Percentiles rank a stretch among this genome's conserved stretches.
phyloP scores from a whole-genome alignment of 129 eudicot genomes.

The Erigeron canadensis region DNA sequence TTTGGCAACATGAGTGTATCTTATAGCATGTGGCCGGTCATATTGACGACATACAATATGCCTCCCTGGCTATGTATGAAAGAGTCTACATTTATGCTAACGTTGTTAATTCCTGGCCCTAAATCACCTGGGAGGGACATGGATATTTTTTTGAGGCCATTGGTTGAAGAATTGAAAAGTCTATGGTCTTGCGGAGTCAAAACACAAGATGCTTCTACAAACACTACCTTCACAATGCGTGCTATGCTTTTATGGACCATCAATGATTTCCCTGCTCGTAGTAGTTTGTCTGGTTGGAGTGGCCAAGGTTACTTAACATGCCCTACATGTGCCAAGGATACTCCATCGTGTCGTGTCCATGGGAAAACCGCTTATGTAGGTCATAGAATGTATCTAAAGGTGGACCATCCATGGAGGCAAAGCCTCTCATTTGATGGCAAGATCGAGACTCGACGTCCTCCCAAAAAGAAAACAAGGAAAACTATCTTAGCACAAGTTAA shows the following conservation, averaged over 20 bases:
- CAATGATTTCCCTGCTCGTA: background rate
- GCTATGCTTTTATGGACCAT: background rate
- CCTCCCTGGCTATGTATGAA: slow-evolving; percentile 19
- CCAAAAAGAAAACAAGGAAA: background rate
- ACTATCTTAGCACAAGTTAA: background rate
- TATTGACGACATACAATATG: slow-evolving; percentile 12
- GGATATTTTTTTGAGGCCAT: background rate
- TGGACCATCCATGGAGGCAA: background rate
- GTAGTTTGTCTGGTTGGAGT: background rate
- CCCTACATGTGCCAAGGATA: background rate
- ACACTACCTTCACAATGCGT: background rate
- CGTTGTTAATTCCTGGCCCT: slow-evolving; percentile 26
- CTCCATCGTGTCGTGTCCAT: background rate
- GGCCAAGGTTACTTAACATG: slow-evolving; percentile 1
- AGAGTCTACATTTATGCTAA: slow-evolving; percentile 5
- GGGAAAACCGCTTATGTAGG: background rate
- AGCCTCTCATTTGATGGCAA: background rate
- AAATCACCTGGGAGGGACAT: background rate
- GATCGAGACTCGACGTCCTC: background rate
- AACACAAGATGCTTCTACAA: background rate
- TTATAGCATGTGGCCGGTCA: slow-evolving; percentile 25
- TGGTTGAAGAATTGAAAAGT: background rate
- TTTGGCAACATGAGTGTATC: slow-evolving; percentile 1
- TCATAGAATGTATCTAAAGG: background rate
- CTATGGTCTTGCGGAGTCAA: background rate